These are phyloP conservation scores for Testicularia cyperi DNA, from an alignment of 1,284 basidiomycete genomes.

Conservation along the genomic window DNA sequence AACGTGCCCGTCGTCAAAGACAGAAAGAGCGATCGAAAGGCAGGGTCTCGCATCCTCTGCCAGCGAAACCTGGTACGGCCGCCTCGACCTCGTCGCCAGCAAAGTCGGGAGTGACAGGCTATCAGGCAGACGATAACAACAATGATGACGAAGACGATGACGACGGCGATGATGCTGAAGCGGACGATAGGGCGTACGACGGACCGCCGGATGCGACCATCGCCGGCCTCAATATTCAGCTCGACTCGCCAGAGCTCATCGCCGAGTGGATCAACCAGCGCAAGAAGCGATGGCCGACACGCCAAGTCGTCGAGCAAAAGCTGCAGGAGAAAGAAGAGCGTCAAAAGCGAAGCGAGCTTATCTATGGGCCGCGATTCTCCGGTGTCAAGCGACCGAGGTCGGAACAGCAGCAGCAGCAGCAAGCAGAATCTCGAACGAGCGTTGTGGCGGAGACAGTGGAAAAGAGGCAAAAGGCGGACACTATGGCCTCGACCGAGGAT, in stretches of 20 bases:
- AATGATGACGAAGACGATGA: constrained; percentile 1
- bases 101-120: neutral
- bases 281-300: constrained; percentile 55
- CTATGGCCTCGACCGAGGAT: neutral
- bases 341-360: constrained; percentile 15
- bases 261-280: constrained; percentile 57
- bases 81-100: neutral
- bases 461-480: constrained; percentile 4
- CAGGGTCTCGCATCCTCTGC: constrained; percentile 11
- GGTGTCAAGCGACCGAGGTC: constrained; percentile 7
- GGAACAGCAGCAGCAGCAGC: no score
- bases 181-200: constrained; percentile 13
- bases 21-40: constrained; percentile 5
- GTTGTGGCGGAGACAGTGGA: neutral
- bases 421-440: no score
- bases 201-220: constrained; percentile 51
- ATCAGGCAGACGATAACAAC: neutral
- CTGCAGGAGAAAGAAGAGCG: constrained; percentile 31
- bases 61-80: constrained; percentile 1
- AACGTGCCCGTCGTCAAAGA: constrained; percentile 20
- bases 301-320: constrained; percentile 45
- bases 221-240: constrained; percentile 54
- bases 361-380: constrained; percentile 11
- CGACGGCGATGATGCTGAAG: constrained; percentile 2
- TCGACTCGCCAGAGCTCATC: constrained; percentile 54